phyloP scores from a whole-genome alignment of 139 green algal species.

The Chlamydomonas schloesseri region DNA sequence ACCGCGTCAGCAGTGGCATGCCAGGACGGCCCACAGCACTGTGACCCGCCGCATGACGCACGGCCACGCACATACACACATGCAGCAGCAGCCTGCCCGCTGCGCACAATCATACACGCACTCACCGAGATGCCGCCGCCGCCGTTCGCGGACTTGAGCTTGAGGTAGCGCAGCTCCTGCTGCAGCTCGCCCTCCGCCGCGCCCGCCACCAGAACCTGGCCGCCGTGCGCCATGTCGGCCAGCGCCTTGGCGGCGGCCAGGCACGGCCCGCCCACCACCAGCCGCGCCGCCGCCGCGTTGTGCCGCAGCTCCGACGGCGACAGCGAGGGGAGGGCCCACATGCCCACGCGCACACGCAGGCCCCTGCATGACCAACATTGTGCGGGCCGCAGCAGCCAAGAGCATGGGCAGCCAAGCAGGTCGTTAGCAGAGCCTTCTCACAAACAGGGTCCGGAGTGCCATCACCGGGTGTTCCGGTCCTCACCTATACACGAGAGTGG shows the following conservation, averaged over 20 bases:
- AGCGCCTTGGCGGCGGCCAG: slow-evolving; percentile 14
- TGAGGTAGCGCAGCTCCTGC: neutral
- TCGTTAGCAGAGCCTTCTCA: too few species aligned
- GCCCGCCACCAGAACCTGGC: slow-evolving; percentile 11
- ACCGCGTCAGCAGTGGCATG: too few species aligned
- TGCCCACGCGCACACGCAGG: slow-evolving; percentile 28
- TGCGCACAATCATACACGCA: too few species aligned
- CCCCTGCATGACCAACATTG: slow-evolving; percentile 1
- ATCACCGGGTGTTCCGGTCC: too few species aligned
- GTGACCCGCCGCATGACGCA: too few species aligned
- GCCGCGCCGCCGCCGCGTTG: slow-evolving; percentile 16
- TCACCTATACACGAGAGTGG: neutral
- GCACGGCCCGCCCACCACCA: slow-evolving; percentile 19
- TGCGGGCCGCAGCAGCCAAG: neutral
- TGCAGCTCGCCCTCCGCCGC: neutral
- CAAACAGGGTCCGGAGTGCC: too few species aligned
- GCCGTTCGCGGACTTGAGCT: too few species aligned
- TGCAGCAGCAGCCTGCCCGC: too few species aligned
- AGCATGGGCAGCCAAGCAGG: too few species aligned
- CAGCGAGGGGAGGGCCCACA: neutral
- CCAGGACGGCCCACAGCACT: too few species aligned
- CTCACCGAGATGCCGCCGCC: neutral
- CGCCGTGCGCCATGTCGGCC: slow-evolving; percentile 30
- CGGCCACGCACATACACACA: too few species aligned
- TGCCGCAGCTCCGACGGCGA: slow-evolving; percentile 6